phyloP scores from a whole-genome alignment of 73 alveolate species.

The Tetrahymena borealis region DNA sequence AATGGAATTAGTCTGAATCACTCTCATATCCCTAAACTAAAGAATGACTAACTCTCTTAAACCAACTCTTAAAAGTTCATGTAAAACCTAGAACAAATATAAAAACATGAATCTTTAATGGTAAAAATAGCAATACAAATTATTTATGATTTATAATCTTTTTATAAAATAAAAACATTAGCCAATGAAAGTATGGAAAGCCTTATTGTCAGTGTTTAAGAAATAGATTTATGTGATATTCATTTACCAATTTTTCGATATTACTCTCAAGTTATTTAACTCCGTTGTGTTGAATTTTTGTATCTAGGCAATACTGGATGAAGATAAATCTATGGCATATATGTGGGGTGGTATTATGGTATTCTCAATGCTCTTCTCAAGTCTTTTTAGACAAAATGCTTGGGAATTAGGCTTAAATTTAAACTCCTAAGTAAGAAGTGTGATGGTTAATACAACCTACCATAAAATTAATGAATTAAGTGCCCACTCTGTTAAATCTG shows the following conservation, averaged over 20 bases:
- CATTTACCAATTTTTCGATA: neutral
- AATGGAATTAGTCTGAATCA: neutral
- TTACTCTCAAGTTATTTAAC: neutral
- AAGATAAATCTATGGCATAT: neutral
- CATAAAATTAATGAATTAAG: constrained; percentile 10
- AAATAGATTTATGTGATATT: neutral
- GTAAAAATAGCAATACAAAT: neutral
- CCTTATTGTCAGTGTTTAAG: neutral
- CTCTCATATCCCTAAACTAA: neutral
- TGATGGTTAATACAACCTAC: constrained; percentile 9
- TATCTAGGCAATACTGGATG: neutral
- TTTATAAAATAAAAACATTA: neutral
- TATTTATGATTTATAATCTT: neutral
- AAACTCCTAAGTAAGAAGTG: constrained; percentile 18
- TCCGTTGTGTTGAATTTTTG: neutral
- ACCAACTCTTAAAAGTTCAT: neutral
- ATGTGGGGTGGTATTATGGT: neutral
- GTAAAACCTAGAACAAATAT: neutral
- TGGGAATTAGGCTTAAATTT: constrained; percentile 2
- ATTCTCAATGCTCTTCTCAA: neutral
- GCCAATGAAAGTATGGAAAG: neutral
- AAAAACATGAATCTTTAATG: neutral
- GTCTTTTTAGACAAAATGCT: neutral
- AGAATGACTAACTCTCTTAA: neutral
- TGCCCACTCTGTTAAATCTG: neutral